These are phyloP conservation scores for Penicillium robsamsonii DNA, from an alignment of 495 filamentous ascomycete genomes.

Conservation along the genomic window DNA sequence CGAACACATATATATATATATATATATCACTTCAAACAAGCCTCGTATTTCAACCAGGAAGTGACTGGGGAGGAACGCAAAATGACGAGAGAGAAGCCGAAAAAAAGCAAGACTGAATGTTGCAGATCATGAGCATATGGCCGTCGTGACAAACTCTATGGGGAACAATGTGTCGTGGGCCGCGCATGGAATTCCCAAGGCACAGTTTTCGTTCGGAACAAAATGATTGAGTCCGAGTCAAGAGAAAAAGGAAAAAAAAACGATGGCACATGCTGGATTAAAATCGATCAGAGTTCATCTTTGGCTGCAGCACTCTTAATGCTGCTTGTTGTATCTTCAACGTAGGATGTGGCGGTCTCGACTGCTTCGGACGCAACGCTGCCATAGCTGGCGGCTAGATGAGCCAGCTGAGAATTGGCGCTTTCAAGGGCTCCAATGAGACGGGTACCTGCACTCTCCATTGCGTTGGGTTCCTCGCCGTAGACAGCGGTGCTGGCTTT, in stretches of 20 bases:
- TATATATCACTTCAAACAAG: conserved; percentile 14
- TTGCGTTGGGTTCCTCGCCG: conserved; percentile 49
- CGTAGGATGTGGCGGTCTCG: conserved; percentile 46
- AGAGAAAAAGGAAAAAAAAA: conserved; percentile 10
- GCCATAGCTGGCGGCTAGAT: conserved; percentile 39
- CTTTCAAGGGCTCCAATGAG: conserved; percentile 47
- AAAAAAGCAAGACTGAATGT: conserved; percentile 23
- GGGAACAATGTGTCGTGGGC: conserved; percentile 37
- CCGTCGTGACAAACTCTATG: conserved; percentile 41
- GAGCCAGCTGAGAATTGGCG: conserved; percentile 47
- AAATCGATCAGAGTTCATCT: conserved; percentile 55
- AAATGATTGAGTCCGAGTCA: conserved; percentile 11
- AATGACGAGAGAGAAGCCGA: conserved; percentile 6
- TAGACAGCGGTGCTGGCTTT: conserved; percentile 58
- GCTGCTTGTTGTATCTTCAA: conserved; percentile 40
- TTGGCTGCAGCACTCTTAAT: conserved; percentile 36
- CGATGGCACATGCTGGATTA: conserved; percentile 7
- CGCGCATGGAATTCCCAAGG: conserved; percentile 15
- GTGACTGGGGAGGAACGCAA: neutral
- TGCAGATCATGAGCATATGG: conserved; percentile 27
- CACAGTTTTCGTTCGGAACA: conserved; percentile 10
- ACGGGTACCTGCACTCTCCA: conserved; percentile 54
- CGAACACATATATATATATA: conserved; percentile 16
- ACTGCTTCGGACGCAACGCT: conserved; percentile 39
- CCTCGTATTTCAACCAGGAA: conserved; percentile 7